Conservation (phyloP, 1,284 basidiomycete species). For the Boletus mariae region DNA sequence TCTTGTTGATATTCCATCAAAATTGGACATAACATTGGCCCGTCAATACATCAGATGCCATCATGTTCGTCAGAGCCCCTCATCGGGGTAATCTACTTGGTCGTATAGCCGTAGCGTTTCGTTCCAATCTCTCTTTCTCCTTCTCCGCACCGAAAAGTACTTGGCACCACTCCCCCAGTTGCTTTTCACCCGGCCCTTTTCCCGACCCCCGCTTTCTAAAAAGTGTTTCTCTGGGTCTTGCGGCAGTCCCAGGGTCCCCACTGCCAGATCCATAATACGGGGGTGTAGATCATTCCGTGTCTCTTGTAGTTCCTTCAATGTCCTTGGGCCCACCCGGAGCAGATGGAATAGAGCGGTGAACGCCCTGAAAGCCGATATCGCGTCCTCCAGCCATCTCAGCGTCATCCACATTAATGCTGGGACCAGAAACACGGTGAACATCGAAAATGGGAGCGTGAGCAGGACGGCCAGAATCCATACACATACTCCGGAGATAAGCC, state of each 20-base stretch:
- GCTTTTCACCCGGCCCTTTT: slow-evolving; percentile 67
- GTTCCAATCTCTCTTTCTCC: slow-evolving; percentile 85
- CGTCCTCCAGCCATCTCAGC: slow-evolving; percentile 82
- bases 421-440: slow-evolving; percentile 52
- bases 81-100: slow-evolving; percentile 45
- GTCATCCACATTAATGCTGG: slow-evolving; percentile 84
- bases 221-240: slow-evolving; percentile 66
- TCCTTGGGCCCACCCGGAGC: slow-evolving; percentile 57
- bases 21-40: too few relatives aligned
- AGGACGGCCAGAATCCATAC: slow-evolving; percentile 58
- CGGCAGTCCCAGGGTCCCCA: slow-evolving; percentile 60
- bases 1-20: neutral
- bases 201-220: slow-evolving; percentile 47
- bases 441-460: slow-evolving; percentile 58
- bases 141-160: slow-evolving; percentile 74
- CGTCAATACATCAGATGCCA: neutral
- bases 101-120: slow-evolving; percentile 78
- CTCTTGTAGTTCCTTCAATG: slow-evolving; percentile 50
- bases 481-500: slow-evolving; percentile 63
- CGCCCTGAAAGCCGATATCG: slow-evolving; percentile 72
- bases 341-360: slow-evolving; percentile 58
- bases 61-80: slow-evolving; percentile 10
- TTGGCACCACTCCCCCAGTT: slow-evolving; percentile 63
- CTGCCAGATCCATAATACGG: slow-evolving; percentile 63
- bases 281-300: slow-evolving; percentile 54